Evolutionary conservation across 768 basidiomycete species (phyloP), one percentile per base, ranked within the genome.

Genomic region (Tephrocybe sp.): DNA sequence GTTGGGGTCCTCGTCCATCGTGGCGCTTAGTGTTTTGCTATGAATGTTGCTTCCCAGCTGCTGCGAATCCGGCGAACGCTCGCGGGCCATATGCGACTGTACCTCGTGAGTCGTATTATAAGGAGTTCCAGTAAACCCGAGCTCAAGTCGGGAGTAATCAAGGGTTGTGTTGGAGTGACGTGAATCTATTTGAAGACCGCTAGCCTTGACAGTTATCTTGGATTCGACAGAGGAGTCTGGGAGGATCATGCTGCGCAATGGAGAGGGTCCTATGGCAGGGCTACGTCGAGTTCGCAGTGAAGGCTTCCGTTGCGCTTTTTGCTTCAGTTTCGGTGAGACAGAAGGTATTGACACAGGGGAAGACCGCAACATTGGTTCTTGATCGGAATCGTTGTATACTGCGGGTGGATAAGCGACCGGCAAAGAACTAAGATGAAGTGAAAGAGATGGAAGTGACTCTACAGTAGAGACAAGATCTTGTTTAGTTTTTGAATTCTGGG

Each of bases 191-290:
- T 45, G 40, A 5, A 50, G 46, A n/a, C 22, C 34, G 11, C 30
- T 51, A 16, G 15, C 33, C 36, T 30, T 33, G 9, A 51, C 29
- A 44, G 52, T 36, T 9, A 58, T 37, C 16, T 61, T 60, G 11
- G 58, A 19, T 1, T 59, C 55, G 27, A 29, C 27, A 7, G 60
- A 57, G 21, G 49, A 49, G 24, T 71, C 72, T 10, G 72, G 72
- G 24, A 75, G 61, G 22, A 71, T 71, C 71, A 75, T 72, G 41
- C 63, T 62, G 33, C 76, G 69, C 33, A 79, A 57, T 38, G 76
- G 76, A 13, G 77, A 78, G n/a, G 74, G 75, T 1, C 73, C 71
- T 18, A 73, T 49, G 8, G 65, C 57, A 12, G 74, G 73, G 54
- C 71, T 76, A 39, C 63, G 67, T 25, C 62, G 65, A 34, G 51